phyloP scores from a whole-genome alignment of 2,329 filamentous ascomycete species.

The Acrocalymma vagum region DNA sequence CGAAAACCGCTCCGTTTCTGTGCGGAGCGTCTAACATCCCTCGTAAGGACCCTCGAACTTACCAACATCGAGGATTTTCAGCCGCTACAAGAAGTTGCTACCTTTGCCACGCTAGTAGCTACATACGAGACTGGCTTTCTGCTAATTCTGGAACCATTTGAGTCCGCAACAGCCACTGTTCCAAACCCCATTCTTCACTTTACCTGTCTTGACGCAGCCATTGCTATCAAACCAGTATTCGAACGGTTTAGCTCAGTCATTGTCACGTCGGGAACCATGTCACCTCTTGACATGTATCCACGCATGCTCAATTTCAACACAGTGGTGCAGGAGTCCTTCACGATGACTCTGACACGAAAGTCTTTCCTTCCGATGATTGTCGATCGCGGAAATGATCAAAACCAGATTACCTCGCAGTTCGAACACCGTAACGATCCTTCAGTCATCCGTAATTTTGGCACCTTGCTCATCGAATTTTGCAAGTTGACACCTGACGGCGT shows the following conservation, averaged over 20 bases:
- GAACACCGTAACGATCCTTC: conserved; percentile 94
- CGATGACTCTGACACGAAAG: conserved; percentile 90
- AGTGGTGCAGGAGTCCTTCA: conserved; percentile 95
- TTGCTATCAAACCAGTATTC: conserved; percentile 97
- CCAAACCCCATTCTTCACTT: conserved; percentile 98
- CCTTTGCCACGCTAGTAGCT: conserved; percentile 93
- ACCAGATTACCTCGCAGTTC: conserved; percentile 90
- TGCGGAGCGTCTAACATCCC: conserved; percentile 90
- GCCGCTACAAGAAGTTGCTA: conserved; percentile 94
- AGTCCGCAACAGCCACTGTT: conserved; percentile 93
- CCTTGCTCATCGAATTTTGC: conserved; percentile 90
- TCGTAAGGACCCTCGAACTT: conserved; percentile 92
- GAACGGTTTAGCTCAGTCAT: conserved; percentile 98
- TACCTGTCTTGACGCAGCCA: conserved; percentile 94
- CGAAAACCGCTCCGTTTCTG: conserved; percentile 95
- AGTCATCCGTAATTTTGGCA: conserved; percentile 97
- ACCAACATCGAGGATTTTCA: conserved; percentile 99
- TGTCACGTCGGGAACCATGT: conserved; percentile 97
- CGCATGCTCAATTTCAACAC: conserved; percentile 96
- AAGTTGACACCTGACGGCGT: conserved; percentile 96
- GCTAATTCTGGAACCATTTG: conserved; percentile 95
- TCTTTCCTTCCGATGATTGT: conserved; percentile 99
- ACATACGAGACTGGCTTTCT: conserved; percentile 98
- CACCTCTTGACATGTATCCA: conserved; percentile 97
- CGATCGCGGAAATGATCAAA: conserved; percentile 92